These are phyloP conservation scores for Hyphopichia fennica DNA, from an alignment of 1,139 yeast genomes.

Conservation along the genomic window DNA sequence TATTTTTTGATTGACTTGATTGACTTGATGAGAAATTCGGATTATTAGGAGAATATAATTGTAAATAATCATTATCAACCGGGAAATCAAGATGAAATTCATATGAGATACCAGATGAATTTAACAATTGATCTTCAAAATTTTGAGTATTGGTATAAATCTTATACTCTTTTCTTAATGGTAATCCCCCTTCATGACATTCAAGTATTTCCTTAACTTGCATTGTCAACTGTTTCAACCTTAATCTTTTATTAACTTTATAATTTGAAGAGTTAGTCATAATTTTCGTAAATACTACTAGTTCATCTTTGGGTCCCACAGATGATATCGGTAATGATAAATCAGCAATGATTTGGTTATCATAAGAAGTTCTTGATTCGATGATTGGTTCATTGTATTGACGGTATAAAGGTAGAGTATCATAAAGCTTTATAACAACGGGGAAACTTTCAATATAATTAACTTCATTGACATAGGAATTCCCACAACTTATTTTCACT, in stretches of 20 bases:
- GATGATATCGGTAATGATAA: constrained; percentile 44
- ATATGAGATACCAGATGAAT: constrained; percentile 31
- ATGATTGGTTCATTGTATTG: constrained; percentile 53
- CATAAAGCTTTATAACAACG: constrained; percentile 48
- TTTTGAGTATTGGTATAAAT: constrained; percentile 29
- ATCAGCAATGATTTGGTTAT: constrained; percentile 44
- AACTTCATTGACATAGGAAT: constrained; percentile 29
- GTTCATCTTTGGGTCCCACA: constrained; percentile 52
- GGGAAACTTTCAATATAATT: constrained; percentile 42
- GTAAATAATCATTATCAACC: constrained; percentile 36
- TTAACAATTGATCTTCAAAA: constrained; percentile 22
- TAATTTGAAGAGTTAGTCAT: constrained; percentile 36
- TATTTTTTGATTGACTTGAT: neutral
- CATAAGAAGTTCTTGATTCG: constrained; percentile 37
- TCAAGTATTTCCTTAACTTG: constrained; percentile 53
- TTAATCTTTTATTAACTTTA: constrained; percentile 35
- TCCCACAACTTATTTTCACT: constrained; percentile 37
- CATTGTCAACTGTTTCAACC: constrained; percentile 45
- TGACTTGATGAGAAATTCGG: neutral
- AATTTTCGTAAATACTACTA: constrained; percentile 39
- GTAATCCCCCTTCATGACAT: constrained; percentile 50
- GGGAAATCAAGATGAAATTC: constrained; percentile 35
- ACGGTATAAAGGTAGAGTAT: constrained; percentile 53
- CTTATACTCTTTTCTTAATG: constrained; percentile 34
- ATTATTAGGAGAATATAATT: constrained; percentile 16